Percentiles rank a stretch among this genome's conserved stretches.
Conservation (phyloP, 2,329 filamentous ascomycete species). For the Xylariaceae sp. region DNA sequence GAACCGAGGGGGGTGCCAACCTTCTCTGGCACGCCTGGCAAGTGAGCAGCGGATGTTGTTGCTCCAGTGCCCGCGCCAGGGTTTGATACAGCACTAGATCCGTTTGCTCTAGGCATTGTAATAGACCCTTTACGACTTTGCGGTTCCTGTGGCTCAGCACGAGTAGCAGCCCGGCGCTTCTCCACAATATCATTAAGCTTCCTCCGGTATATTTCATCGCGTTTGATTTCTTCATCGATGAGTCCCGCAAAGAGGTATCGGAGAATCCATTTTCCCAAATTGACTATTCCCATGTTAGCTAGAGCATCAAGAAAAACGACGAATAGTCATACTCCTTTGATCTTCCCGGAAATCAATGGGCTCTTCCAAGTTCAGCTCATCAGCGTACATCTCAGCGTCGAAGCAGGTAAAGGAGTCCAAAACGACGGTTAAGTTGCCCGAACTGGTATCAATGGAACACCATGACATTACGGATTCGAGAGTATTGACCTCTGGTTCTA, state of each 20-base stretch:
- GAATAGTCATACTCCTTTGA: conserved; percentile 66
- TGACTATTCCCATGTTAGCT: conserved; percentile 54
- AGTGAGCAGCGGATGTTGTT: conserved; percentile 57
- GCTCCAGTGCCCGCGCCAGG: conserved; percentile 74
- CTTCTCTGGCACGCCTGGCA: conserved; percentile 47
- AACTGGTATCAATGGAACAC: conserved; percentile 93
- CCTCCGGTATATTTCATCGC: conserved; percentile 69
- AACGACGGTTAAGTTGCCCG: conserved; percentile 83
- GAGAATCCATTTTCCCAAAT: conserved; percentile 93
- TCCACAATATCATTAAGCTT: conserved; percentile 59
- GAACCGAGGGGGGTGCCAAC: conserved; percentile 39
- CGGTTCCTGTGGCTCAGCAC: conserved; percentile 51
- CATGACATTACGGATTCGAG: conserved; percentile 86
- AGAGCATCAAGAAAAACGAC: background rate
- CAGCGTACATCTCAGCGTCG: conserved; percentile 94
- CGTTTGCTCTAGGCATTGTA: conserved; percentile 60
- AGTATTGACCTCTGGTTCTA: conserved; percentile 80
- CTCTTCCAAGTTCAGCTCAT: conserved; percentile 72
- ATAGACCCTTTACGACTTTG: conserved; percentile 40
- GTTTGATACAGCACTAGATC: conserved; percentile 58
- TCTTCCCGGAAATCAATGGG: conserved; percentile 82
- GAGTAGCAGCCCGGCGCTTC: conserved; percentile 50
- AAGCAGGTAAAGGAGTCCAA: conserved; percentile 95
- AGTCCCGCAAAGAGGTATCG: conserved; percentile 85
- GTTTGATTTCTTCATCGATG: conserved; percentile 82